phyloP scores from a whole-genome alignment of 2,329 filamentous ascomycete species.

The Sporothrix pallida region DNA sequence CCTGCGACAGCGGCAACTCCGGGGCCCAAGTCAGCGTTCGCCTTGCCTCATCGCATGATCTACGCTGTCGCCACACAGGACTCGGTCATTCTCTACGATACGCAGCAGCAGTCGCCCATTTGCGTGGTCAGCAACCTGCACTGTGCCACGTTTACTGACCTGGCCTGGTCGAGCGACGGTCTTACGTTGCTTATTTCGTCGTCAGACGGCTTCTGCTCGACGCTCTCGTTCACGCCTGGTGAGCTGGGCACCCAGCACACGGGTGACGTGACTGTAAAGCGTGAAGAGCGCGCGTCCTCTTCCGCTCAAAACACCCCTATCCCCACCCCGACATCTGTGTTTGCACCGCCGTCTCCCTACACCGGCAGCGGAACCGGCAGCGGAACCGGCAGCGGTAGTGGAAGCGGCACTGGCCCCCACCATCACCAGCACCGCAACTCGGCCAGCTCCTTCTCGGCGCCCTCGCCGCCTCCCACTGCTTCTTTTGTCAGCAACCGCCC shows the following conservation, averaged over 20 bases:
- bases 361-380: conserved; percentile 39
- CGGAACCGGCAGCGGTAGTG: no score
- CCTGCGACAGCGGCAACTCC: conserved; percentile 58
- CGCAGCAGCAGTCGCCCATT: conserved; percentile 91
- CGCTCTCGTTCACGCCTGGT: conserved; percentile 79
- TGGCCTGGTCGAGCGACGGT: conserved; percentile 74
- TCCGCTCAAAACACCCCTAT: conserved; percentile 71
- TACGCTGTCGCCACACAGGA: conserved; percentile 98
- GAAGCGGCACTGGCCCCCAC: neutral
- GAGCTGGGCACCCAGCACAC: conserved; percentile 85
- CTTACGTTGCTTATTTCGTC: conserved; percentile 59
- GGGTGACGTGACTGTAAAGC: conserved; percentile 57
- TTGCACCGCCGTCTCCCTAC: conserved; percentile 67
- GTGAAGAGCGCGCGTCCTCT: conserved; percentile 42
- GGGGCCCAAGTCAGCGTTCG: conserved; percentile 74
- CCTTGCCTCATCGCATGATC: conserved; percentile 88
- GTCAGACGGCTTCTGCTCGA: conserved; percentile 96
- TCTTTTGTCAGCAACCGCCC: conserved; percentile 69
- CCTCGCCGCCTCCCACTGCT: conserved; percentile 59
- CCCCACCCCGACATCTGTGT: conserved; percentile 71
- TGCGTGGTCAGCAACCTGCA: conserved; percentile 97
- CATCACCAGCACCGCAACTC: conserved; percentile 64
- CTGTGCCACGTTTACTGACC: conserved; percentile 94
- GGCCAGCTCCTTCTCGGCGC: conserved; percentile 62
- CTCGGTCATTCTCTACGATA: conserved; percentile 93